Evolutionary conservation across 495 filamentous ascomycete genomes (phyloP).

Genomic region (Neurospora sp.): DNA sequence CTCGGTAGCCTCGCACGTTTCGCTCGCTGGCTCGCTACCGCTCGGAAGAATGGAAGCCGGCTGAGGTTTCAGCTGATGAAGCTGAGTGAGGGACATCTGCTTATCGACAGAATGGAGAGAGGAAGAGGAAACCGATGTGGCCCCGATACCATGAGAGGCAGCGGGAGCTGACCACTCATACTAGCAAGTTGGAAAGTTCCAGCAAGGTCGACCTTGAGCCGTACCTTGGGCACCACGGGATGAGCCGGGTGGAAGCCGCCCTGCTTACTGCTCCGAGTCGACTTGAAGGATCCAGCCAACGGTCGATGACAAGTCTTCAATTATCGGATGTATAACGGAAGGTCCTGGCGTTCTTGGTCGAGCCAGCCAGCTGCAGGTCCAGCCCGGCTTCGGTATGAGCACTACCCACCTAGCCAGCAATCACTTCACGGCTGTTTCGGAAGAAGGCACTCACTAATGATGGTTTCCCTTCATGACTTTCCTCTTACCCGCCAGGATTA

Average conservation of each 20-base stretch:
- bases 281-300: not conserved
- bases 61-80: not conserved
- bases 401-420: not conserved
- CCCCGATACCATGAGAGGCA: not conserved
- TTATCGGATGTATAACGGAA: not conserved
- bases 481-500: not conserved
- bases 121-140: not conserved
- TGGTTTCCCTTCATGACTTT: not conserved
- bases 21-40: not conserved
- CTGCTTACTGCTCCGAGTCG: not conserved
- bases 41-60: not conserved
- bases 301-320: not conserved
- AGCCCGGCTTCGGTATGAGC: not conserved
- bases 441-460: not conserved
- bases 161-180: not conserved
- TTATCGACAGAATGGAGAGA: not conserved
- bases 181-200: not conserved
- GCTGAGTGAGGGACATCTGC: not conserved
- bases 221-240: not conserved
- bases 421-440: not conserved
- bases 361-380: not conserved
- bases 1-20: not conserved
- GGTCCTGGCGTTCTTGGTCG: not conserved
- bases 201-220: not conserved
- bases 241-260: not conserved